Evolutionary conservation across 2,329 filamentous ascomycete species (phyloP), one percentile per base, ranked within the genome.

Genomic region (Nigrospora sphaerica): DNA sequence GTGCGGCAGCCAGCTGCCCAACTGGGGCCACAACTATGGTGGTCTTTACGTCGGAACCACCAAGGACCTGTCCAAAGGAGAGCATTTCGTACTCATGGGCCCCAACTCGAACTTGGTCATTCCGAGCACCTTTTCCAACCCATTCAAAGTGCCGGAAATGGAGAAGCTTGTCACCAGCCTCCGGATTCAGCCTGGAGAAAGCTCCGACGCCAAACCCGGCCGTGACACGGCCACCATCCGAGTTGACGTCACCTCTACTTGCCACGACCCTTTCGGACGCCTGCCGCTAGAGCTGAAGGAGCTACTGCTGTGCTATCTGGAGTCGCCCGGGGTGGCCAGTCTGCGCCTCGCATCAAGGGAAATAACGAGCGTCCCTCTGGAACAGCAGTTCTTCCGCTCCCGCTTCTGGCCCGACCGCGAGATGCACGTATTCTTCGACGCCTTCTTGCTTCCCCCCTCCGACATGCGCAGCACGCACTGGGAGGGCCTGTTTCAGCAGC

Each of bases 1-100:
- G 7, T 54, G 51, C 45, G 49, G 47, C 7, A 49, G 42, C 31
- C 45, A 49, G 11, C 33, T 58, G 41, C 56, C 55, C 11, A 53
- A 57, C 36, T 58, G 55, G 57, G 56, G 55, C 16, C 56, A 59
- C 34, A 58, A 52, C 40, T 59, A 56, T 37, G 57, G 57, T 17
- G 54, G 56, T 3, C 46, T 58, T 17, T 58, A 56, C 45, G 39
- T 48, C 17, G 44, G 45, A 14, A 46, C 42, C 19, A 43, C 46
- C 32, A 45, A 46, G 17, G 49, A 52, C n/a, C 41, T 43, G 31
- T 36, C 40, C 14, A 36, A 37, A 5, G 49, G 47, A 4, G 42
- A 47, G 36, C 44, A 51, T 39, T 54, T 54, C 33, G 44, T 52
- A 7, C 46, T 53, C 32, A 41, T 56, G 13, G 48, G 48, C 5